Base-by-base conservation (phyloP, 176 grass and related monocot species). In the Oryza longistaminata region DNA sequence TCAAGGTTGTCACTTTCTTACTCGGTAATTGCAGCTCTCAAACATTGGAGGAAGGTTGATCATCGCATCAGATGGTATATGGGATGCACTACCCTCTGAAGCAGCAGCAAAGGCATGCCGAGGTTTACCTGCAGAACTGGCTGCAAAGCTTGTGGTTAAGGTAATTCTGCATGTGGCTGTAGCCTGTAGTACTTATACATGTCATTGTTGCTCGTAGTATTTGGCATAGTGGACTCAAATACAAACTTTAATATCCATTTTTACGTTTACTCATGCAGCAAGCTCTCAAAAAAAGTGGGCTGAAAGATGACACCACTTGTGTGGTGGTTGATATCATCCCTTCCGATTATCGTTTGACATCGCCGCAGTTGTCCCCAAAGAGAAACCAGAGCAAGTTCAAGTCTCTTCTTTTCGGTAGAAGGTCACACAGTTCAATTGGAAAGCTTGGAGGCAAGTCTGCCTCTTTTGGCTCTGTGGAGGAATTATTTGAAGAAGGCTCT, bases 271-370 rank as follows among this genome's bases (percentile, higher is more conserved):
- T 70, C 25, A 48, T 79, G 74, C 75, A 99, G 96, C 89, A 99
- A 96, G 96, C 96, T 76, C 77, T 99, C 75, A 94, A 94, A 88
- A 96, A 84, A 73, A 89, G 93, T 40, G 96, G 96, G 62, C 85
- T 99, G 33, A 99, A 99, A 90, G 96, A 99, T 82, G 96, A 99
- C 82, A 99, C 96, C 35, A 99, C 96, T 83, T 99, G 96, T 78
- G 83, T 99, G 35, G 96, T 99, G 43, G 93, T 99, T 76, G 96
- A 96, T 84, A 90, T 99, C 53, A 88, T 94, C 75, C 91, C 96
- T 62, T 89, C 93, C 1, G 93, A 90, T 73, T 86, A 92, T n/a
- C 33, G 42, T 76, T 80, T 94, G 77, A 81, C 81, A 76, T 90
- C 91, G 35, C 88, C 90, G 0, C 96, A 90, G 27, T 50, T 89